phyloP scores from a whole-genome alignment of 169 alveolate genomes.

The Theileria annulata region DNA sequence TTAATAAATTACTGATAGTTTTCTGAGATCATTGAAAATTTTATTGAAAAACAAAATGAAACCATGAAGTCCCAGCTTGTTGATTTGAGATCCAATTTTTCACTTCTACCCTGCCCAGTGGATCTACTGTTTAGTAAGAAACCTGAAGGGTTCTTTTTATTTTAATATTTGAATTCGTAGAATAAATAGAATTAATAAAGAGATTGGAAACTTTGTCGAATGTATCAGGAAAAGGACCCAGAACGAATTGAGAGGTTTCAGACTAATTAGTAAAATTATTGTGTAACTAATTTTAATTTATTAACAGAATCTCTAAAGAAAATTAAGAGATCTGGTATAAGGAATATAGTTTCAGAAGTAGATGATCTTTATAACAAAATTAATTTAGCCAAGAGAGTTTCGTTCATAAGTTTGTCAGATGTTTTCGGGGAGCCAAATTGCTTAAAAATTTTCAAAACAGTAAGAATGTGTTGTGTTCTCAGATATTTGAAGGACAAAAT shows the following conservation, averaged over 20 bases:
- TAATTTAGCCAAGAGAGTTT: neutral
- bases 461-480: slow-evolving; percentile 20
- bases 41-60: slow-evolving; percentile 15
- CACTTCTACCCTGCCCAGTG: neutral
- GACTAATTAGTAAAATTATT: neutral
- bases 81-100: neutral
- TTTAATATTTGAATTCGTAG: neutral
- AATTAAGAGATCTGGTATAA: slow-evolving; percentile 12
- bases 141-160: neutral
- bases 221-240: slow-evolving; percentile 23
- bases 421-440: slow-evolving; percentile 28
- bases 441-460: neutral
- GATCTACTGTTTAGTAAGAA: neutral
- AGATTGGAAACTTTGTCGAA: slow-evolving; percentile 17
- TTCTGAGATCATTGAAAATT: slow-evolving; percentile 3
- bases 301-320: slow-evolving; percentile 25
- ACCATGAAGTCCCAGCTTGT: slow-evolving; percentile 7
- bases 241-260: neutral
- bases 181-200: neutral
- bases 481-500: neutral
- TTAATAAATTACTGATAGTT: slow-evolving; percentile 1
- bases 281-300: neutral
- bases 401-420: slow-evolving; percentile 38
- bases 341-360: neutral
- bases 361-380: neutral